A percentile compares a stretch with the other conserved stretches of the same genome.
phyloP scores from a whole-genome alignment of 768 basidiomycete species.

The Mycena galericulata region DNA sequence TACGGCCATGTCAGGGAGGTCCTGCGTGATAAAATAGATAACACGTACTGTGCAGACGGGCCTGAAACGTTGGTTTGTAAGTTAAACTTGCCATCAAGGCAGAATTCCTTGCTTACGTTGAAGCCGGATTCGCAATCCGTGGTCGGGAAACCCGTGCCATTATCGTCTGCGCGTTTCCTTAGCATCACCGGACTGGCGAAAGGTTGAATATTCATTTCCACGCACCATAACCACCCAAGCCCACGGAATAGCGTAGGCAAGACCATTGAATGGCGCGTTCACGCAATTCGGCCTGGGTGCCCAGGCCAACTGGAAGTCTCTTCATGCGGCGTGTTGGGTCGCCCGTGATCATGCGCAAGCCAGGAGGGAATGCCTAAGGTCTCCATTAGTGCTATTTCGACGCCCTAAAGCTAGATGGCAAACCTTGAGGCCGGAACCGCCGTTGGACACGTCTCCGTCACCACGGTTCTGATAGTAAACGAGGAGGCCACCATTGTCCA shows the following conservation, averaged over 20 bases:
- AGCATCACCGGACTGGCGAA: conserved; percentile 42
- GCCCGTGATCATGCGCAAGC: conserved; percentile 58
- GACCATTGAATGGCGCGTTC: conserved; percentile 55
- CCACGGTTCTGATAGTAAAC: conserved; percentile 60
- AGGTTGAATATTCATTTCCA: neutral
- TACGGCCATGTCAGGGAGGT: neutral
- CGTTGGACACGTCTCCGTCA: conserved; percentile 50
- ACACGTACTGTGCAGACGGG: conserved; percentile 46
- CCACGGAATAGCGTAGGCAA: conserved; percentile 53
- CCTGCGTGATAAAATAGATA: conserved; percentile 41
- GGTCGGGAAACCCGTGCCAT: conserved; percentile 53
- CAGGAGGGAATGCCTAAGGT: conserved; percentile 53
- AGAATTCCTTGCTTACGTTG: too few species aligned
- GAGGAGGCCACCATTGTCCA: conserved; percentile 52
- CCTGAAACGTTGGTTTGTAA: too few species aligned
- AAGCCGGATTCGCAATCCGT: conserved; percentile 57
- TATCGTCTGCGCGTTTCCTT: neutral
- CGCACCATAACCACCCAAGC: conserved; percentile 45
- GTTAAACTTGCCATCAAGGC: too few species aligned
- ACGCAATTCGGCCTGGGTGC: conserved; percentile 53
- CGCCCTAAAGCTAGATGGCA: neutral
- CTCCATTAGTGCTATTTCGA: neutral
- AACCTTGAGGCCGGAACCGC: conserved; percentile 50
- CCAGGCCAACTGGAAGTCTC: conserved; percentile 68
- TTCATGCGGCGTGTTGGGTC: conserved; percentile 73